Evolutionary conservation across 345 rosid species (phyloP), one percentile per base, ranked within the genome.

Genomic region (Rhodomyrtus tomentosa): DNA sequence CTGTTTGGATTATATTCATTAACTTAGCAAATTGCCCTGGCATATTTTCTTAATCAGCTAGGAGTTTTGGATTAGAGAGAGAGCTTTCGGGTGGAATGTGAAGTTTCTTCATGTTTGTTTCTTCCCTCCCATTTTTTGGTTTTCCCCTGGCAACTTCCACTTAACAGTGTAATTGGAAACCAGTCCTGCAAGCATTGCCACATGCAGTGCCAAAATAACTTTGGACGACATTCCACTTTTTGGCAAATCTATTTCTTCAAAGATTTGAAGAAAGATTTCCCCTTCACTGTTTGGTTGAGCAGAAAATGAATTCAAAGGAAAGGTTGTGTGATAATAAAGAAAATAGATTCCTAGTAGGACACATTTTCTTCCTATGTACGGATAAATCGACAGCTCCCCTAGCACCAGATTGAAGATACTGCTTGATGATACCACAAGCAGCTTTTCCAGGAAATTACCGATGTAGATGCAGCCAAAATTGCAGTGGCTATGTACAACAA

Each of bases 391-490:
- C 76, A 18, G 10, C 45, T 62, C 45, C 36, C 12, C 0, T 32
- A 18, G 45, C 25, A 45, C 11, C 7, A 82, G 58, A 45, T 40
- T 22, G 72, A 50, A 36, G 50, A 82, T 29, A 55, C 51, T 4
- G 16, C 72, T 55, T 18, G 55, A 72, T 6, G 45, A 72, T 50
- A 55, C 80, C 83, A 85, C 56, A 45, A 3, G 32, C 73, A 50
- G 38, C 62, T 59, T 15, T 62, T 54, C 68, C 52, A 53, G 85
- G 82, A 54, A 84, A 50, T 81, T 58, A 85, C 79, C 82, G 50
- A 79, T 49, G 79, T 16, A 54, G 76, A 9, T 73, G 86, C 84
- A 84, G 84, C 84, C 84, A 82, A 81, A 84, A 29, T 22, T 16
- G 38, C 76, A n/a, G 18, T 81, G 55, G 38, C 74, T 76, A 48